Evolutionary conservation across 371 early-diverging fungal genomes (phyloP), one percentile per base, ranked within the genome.

Genomic region (Zychaea mexicana): DNA sequence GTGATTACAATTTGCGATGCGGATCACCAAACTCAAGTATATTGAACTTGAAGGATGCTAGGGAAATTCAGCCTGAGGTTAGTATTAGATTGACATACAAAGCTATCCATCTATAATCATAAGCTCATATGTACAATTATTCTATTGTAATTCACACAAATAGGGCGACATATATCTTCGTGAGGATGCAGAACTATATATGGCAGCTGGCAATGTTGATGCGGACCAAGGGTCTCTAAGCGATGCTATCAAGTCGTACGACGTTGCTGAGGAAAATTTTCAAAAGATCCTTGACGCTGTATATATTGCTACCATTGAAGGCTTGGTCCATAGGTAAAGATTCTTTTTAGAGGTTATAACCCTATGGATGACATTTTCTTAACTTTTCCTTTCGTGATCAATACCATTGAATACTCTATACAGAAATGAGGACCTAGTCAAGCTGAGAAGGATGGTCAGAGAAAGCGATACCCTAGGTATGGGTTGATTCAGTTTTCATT

Each of bases 1-100:
- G 88, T 24, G 88, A 90, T 45, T 71, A 87, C 6, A 62, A 85
- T 24, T 71, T 83, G 17, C 79, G 85, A 13, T 77, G 67, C 45
- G 82, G 82, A 6, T 66, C 77, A 38, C 71, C 78, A 61, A 72
- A 74, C 53, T 70, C 74, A 36, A 81, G 85, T 31, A 65, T 78
- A 47, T 22, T 61, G 0, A 67, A 72, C 13, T 45, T 82, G 22
- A 65, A 79, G 33, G 63, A 56, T 21, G 74, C 77, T 1, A 49
- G 12, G 6, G 62, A 60, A 8, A 7, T 70, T 3, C 66, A 60
- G n/a, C 68, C 68, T 5, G n/a, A 60, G 57, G 73, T n/a, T n/a
- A n/a, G n/a, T n/a, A n/a, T n/a, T n/a, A n/a, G n/a, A n/a, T n/a
- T n/a, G n/a, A n/a, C n/a, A n/a, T n/a, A n/a, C n/a, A n/a, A n/a